phyloP scores from a whole-genome alignment of 2,329 filamentous ascomycete genomes.

The Knufia fluminis region DNA sequence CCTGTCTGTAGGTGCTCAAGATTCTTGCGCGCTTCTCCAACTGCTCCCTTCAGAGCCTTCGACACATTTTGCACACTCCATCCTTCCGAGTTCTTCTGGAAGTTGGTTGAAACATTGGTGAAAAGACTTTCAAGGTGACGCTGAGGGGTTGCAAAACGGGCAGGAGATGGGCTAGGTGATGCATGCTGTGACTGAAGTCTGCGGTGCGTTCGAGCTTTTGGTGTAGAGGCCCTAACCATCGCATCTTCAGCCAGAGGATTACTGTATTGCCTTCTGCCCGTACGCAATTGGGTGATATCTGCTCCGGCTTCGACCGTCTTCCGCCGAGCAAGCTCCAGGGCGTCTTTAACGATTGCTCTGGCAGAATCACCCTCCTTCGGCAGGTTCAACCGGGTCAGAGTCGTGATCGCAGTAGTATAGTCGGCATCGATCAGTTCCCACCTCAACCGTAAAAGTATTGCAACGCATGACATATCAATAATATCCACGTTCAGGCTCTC shows the following conservation, averaged over 20 bases:
- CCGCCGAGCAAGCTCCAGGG: constrained; percentile 46
- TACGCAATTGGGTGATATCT: constrained; percentile 39
- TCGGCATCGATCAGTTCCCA: constrained; percentile 83
- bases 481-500: constrained; percentile 71
- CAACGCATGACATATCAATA: constrained; percentile 82
- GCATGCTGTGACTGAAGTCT: constrained; percentile 13
- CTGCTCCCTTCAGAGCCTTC: constrained; percentile 40
- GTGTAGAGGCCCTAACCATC: not conserved
- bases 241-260: not conserved
- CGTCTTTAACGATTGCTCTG: constrained; percentile 77
- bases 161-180: constrained; percentile 31
- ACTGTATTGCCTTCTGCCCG: constrained; percentile 34
- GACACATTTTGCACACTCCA: constrained; percentile 40
- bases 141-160: constrained; percentile 28
- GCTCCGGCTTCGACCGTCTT: constrained; percentile 34
- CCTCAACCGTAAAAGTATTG: constrained; percentile 84
- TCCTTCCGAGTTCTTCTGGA: constrained; percentile 39
- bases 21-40: constrained; percentile 38
- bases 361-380: constrained; percentile 40
- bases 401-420: constrained; percentile 72
- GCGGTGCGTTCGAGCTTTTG: not conserved
- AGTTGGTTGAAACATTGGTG: constrained; percentile 40
- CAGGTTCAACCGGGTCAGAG: constrained; percentile 74
- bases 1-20: constrained; percentile 38
- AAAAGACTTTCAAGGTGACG: constrained; percentile 38